These are phyloP conservation scores for Rosa lucieae DNA, from an alignment of 306 rosid species.

Conservation along the genomic window DNA sequence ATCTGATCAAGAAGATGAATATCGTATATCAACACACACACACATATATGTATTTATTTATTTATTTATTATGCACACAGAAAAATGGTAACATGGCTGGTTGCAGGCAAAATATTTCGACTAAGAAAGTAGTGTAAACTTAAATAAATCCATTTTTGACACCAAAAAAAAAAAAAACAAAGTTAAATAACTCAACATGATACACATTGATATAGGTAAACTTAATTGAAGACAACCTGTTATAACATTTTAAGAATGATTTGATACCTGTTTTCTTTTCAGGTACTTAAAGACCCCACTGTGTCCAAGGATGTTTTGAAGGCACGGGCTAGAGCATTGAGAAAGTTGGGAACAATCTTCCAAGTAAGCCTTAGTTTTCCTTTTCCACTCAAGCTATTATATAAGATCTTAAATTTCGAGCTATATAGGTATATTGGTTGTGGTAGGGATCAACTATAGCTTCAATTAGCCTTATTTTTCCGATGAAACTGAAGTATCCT, in stretches of 20 bases:
- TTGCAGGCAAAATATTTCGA: not conserved
- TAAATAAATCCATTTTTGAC: not conserved
- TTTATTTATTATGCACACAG: not conserved
- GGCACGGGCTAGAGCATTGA: conserved; percentile 66
- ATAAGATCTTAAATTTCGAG: not conserved
- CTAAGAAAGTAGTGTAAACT: not conserved
- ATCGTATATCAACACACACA: not conserved
- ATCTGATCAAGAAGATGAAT: not conserved
- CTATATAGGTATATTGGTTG: not conserved
- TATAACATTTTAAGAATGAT: not conserved
- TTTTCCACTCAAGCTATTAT: not conserved
- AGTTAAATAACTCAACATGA: not conserved
- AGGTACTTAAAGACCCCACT: conserved; percentile 81
- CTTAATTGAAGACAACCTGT: not conserved
- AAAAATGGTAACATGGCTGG: not conserved
- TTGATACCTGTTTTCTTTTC: conserved; percentile 19
- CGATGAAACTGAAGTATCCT: conserved; percentile 14
- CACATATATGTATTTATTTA: not conserved
- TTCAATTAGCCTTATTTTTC: not conserved
- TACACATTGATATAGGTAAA: not conserved
- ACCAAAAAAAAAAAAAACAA: too few species aligned
- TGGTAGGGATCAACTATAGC: not conserved
- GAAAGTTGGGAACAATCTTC: conserved; percentile 73
- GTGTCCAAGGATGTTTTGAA: conserved; percentile 69
- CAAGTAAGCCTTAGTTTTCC: conserved; percentile 59